Percentiles rank a stretch among this genome's conserved stretches.
Conservation (phyloP, 2,329 filamentous ascomycete species). For the Graphiopsis chlorocephala region DNA sequence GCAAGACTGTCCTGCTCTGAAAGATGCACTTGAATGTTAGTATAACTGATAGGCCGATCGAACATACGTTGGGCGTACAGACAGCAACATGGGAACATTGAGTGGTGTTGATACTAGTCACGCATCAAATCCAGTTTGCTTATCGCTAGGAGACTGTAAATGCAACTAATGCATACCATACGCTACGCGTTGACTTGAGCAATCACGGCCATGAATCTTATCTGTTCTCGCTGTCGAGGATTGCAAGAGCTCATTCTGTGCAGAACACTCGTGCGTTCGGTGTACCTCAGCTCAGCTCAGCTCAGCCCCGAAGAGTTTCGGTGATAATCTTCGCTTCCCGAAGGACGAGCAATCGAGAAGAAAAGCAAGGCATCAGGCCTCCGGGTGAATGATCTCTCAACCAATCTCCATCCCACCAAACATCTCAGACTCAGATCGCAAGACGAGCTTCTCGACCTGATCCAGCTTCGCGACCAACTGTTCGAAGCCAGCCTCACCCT, state of each 20-base stretch:
- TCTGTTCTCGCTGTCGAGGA: neutral
- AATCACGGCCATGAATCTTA: neutral
- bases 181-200: neutral
- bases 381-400: neutral
- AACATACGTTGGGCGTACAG: neutral
- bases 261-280: no score
- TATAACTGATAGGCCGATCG: neutral
- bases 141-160: no score
- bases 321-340: neutral
- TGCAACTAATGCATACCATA: neutral
- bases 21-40: neutral
- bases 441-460: slow-evolving; percentile 21
- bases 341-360: neutral
- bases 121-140: neutral
- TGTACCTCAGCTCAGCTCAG: no score
- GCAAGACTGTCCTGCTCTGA: neutral
- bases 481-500: slow-evolving; percentile 26
- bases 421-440: slow-evolving; percentile 4
- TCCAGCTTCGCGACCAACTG: slow-evolving; percentile 30
- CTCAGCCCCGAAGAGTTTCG: no score
- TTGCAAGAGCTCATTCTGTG: neutral
- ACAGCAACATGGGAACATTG: neutral
- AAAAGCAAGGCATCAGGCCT: neutral
- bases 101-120: neutral
- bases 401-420: slow-evolving; percentile 12